Conservation (phyloP, 1,284 basidiomycete genomes). For the Malassezia sp. region DNA sequence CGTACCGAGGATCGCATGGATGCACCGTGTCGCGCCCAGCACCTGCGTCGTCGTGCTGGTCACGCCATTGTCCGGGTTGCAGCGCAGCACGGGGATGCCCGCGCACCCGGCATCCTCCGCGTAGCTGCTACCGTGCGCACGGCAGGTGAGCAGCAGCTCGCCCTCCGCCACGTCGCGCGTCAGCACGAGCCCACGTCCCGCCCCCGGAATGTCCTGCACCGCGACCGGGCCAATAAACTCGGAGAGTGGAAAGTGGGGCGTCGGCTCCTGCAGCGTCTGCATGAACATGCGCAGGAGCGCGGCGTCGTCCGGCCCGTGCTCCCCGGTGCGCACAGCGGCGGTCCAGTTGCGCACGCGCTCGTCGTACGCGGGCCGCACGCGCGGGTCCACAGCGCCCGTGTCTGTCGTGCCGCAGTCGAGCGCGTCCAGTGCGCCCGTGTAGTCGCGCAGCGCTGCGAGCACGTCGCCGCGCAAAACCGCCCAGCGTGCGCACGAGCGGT, state of each 20-base stretch:
- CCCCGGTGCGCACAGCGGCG: slow-evolving; percentile 13
- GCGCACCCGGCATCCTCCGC: slow-evolving; percentile 24
- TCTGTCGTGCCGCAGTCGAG: no score
- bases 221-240: slow-evolving; percentile 33
- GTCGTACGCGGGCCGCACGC: slow-evolving; percentile 1
- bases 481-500: not conserved
- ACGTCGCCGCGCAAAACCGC: slow-evolving; percentile 9
- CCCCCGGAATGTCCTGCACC: slow-evolving; percentile 32
- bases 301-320: slow-evolving; percentile 22
- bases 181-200: slow-evolving; percentile 37
- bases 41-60: slow-evolving; percentile 44
- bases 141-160: slow-evolving; percentile 35
- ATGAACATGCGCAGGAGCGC: slow-evolving; percentile 28
- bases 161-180: slow-evolving; percentile 32
- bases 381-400: not conserved
- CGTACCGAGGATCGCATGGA: slow-evolving; percentile 37
- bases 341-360: slow-evolving; percentile 20
- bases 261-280: slow-evolving; percentile 23
- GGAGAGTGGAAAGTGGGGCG: slow-evolving; percentile 26
- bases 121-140: slow-evolving; percentile 33
- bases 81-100: slow-evolving; percentile 27
- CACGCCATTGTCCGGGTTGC: slow-evolving; percentile 30
- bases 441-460: slow-evolving; percentile 6
- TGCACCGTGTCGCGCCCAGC: slow-evolving; percentile 35
- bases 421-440: slow-evolving; percentile 9